Base-by-base conservation (phyloP, 176 grass and related monocot genomes). In the Miscanthus lutarioriparius region DNA sequence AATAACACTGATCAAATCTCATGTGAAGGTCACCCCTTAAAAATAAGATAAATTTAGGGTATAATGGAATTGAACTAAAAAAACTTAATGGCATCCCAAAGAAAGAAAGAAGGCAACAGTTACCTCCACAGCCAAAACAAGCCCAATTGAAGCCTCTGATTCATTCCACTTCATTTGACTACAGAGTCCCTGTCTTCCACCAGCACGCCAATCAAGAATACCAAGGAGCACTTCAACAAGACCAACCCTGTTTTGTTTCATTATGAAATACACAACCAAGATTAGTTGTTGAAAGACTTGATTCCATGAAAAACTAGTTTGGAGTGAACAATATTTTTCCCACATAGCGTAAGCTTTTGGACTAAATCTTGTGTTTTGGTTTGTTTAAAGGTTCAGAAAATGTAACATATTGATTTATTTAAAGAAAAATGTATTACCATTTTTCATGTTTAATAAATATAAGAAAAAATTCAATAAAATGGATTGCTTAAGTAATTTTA, bases 141-240 rank as follows among this genome's bases (percentile, higher is more conserved):
- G 96, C 33, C 93, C 96, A 43, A 99, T 94, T 43, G 96, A 93
- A 86, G 96, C 96, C 81, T 99, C 96, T 38, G 96, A 95, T 80
- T 99, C 96, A 83, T 94, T 99, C 96, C 96, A 99, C 82, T 99
- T 99, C 96, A 99, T 99, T 86, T 99, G 93, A 58, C 80, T 89
- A 80, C 89, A 91, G 43, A 99, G 83, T 73, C 96, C 96, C 79
- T 92, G 91, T 73, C 91, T 92, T 79, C 96, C 96, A 86, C 93
- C 93, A 92, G 91, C 91, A 84, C 96, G 89, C 96, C 96, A 99
- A 78, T 99, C 96, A 63, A 99, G 91, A 90, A 99, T 91, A 68
- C 96, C 96, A 86, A 99, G 93, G 48, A 99, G 90, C 41, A 99
- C 85, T 78, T 96, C 91, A 80, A 99, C 93, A 78, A 99, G 86